phyloP scores from a whole-genome alignment of 2,329 filamentous ascomycete genomes.

The Colletotrichum sp. region DNA sequence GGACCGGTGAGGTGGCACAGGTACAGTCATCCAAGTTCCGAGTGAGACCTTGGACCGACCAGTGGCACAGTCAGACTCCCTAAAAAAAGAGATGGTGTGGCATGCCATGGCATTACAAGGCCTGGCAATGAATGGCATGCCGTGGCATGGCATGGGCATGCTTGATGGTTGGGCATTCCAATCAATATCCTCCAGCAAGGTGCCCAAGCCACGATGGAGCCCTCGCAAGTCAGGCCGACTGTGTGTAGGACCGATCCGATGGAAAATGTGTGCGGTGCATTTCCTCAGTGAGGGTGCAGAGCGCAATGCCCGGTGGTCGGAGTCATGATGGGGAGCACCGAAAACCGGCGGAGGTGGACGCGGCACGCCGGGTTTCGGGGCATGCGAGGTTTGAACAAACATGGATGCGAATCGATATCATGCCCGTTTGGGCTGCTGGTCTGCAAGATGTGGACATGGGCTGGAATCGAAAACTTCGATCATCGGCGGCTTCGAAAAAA shows the following conservation, averaged over 20 bases:
- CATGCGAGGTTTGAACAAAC: constrained; percentile 9
- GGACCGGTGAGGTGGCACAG: not conserved
- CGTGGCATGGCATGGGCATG: not conserved
- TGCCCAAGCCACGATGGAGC: not conserved
- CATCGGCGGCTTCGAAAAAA: not conserved
- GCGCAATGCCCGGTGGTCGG: constrained; percentile 20
- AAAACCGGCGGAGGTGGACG: constrained; percentile 18
- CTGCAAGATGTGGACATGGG: not conserved
- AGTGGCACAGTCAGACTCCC: not conserved
- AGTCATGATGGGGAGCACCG: constrained; percentile 21
- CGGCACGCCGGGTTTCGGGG: constrained; percentile 21
- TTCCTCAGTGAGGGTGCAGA: not conserved
- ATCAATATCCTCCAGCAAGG: not conserved
- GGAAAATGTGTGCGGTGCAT: not conserved
- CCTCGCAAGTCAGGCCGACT: not conserved
- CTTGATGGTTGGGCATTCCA: not conserved
- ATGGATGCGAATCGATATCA: not conserved
- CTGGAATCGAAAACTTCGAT: not conserved
- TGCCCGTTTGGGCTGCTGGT: not conserved
- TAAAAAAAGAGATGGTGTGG: not conserved
- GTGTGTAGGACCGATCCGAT: not conserved
- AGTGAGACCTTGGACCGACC: not conserved
- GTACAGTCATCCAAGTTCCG: constrained; percentile 1
- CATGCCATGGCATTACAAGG: not conserved
- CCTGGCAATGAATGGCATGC: not conserved